Base-by-base conservation (phyloP, 768 basidiomycete species). In the Hygrocybe punicea region DNA sequence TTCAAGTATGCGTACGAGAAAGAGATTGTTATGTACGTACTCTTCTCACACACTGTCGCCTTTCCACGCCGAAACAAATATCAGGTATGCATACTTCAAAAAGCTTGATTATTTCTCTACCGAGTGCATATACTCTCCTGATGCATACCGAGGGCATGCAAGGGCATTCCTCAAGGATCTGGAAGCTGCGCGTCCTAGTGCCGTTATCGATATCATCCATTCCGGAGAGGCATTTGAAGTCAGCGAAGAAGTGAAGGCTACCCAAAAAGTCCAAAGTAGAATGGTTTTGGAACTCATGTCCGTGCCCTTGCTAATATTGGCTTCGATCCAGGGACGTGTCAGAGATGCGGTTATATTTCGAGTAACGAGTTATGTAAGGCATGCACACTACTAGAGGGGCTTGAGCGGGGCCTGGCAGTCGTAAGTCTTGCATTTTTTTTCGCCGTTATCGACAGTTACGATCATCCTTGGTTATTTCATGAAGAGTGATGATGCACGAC, bases 1-100 rank as follows among this genome's bases (percentile, higher is more conserved):
- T 98, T 99, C 81, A 98, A 98, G 69, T 99, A 98, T 67, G 89
- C 93, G 0, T 98, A 98, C 65, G 97, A 99, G 76, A 99, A 99
- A 74, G 97, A 99, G 75, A 98, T 99, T 33, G 97, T 99, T 60
- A 98, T 99, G 97, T 93, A 62, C 60, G 83, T 72, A 37, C 4
- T 6, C 29, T 35, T 35, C n/a, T 42, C 51, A 51, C 42, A 14
- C 25, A 50, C 35, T 48, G 56, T 40, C 44, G 51, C 24, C 53
- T n/a, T n/a, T 23, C 25, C 58, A 39, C 47, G 62, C n/a, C 21
- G 34, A 34, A 29, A 35, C 40, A 14, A 33, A 56, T 33, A 34
- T 36, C 64, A 95, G 93, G 93, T 98, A 98, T 70, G 96, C 96
- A 8, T 98, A 99, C 73, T 98, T 98, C 79, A 98, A 96, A 78